Evolutionary conservation across 495 filamentous ascomycete genomes (phyloP).

Genomic region (Daldinia caldariorum): DNA sequence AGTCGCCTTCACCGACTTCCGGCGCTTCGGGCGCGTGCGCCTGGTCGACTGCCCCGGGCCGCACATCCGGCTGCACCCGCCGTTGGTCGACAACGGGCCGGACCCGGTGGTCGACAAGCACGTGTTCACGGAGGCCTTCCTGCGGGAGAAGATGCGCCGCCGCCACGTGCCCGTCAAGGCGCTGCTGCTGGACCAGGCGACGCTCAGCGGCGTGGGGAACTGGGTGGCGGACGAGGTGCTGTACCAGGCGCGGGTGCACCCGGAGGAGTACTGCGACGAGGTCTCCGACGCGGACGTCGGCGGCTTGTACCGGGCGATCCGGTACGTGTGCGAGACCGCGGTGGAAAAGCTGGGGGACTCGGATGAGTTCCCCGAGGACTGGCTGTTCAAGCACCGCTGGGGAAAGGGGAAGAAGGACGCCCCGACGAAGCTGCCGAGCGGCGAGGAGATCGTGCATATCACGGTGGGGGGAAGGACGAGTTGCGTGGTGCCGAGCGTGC

Average conservation of each 20-base stretch:
- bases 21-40: conserved; percentile 79
- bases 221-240: conserved; percentile 97
- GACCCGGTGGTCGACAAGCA: conserved; percentile 89
- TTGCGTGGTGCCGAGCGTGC: conserved; percentile 82
- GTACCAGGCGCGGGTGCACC: conserved; percentile 87
- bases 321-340: conserved; percentile 80
- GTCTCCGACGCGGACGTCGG: conserved; percentile 76
- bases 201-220: conserved; percentile 92
- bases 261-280: conserved; percentile 89
- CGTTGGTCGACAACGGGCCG: conserved; percentile 89
- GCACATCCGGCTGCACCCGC: conserved; percentile 77
- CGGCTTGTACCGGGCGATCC: conserved; percentile 74
- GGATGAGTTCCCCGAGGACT: conserved; percentile 83
- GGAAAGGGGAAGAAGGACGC: conserved; percentile 85
- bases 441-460: conserved; percentile 81
- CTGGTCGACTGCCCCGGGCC: conserved; percentile 80
- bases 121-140: conserved; percentile 75
- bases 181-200: conserved; percentile 85
- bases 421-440: conserved; percentile 74
- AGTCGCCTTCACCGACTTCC: conserved; percentile 84
- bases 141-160: conserved; percentile 71
- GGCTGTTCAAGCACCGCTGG: conserved; percentile 94
- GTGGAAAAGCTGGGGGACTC: conserved; percentile 83
- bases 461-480: conserved; percentile 91
- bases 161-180: conserved; percentile 89